phyloP scores from a whole-genome alignment of 164 flowering plant genomes.

The Vitis amurensis region DNA sequence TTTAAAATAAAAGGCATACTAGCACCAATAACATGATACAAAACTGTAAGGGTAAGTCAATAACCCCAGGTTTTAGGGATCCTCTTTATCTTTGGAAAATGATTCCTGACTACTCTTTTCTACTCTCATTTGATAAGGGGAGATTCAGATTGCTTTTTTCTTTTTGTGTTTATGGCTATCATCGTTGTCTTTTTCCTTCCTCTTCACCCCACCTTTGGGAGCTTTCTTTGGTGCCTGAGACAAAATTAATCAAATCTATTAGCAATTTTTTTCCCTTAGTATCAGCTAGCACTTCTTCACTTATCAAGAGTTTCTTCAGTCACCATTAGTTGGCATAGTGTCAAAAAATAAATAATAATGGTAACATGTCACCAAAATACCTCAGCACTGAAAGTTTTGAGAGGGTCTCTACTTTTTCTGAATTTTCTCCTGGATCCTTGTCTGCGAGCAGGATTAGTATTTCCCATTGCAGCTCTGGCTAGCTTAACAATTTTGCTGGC shows the following conservation, averaged over 20 bases:
- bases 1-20: too few species aligned
- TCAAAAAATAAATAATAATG: neutral
- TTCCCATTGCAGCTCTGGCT: conserved; percentile 91
- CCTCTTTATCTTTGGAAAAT: neutral
- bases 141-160: conserved; percentile 19
- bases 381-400: conserved; percentile 76
- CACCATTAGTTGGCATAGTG: neutral
- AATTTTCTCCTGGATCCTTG: conserved; percentile 44
- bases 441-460: conserved; percentile 32
- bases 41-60: conserved; percentile 18
- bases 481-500: conserved; percentile 89
- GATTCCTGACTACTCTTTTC: too few species aligned
- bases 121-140: neutral
- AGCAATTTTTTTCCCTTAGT: neutral
- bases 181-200: conserved; percentile 34
- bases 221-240: conserved; percentile 49
- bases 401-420: conserved; percentile 70
- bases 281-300: too few species aligned
- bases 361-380: conserved; percentile 23
- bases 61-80: conserved; percentile 6
- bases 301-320: neutral
- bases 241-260: conserved; percentile 3
- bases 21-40: conserved; percentile 10
- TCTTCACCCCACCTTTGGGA: conserved; percentile 35
- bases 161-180: conserved; percentile 28